phyloP scores from a whole-genome alignment of 1,284 basidiomycete species.

The Trichosporon faecale region DNA sequence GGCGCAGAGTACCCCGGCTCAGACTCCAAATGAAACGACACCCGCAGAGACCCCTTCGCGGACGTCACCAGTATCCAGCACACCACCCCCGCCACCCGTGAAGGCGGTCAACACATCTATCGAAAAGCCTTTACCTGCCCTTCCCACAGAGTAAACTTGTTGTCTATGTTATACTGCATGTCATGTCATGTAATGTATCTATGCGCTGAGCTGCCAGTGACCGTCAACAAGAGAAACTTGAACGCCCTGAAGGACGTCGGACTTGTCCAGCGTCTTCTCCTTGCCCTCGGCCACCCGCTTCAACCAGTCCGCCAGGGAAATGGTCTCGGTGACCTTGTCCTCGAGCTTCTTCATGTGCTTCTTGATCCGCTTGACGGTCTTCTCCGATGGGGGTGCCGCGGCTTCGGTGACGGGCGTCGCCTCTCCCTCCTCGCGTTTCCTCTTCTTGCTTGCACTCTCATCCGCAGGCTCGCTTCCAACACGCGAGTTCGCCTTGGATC shows the following conservation, averaged over 20 bases:
- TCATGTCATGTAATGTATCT: conserved; percentile 11
- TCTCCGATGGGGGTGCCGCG: conserved; percentile 22
- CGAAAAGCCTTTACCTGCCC: conserved; percentile 12
- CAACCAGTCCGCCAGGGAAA: conserved; percentile 27
- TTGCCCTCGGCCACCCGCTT: conserved; percentile 31
- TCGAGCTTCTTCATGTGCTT: conserved; percentile 42
- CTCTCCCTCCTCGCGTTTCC: conserved; percentile 32
- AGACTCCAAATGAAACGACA: background rate
- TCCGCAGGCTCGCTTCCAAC: conserved; percentile 38
- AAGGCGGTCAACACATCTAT: background rate
- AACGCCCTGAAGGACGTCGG: conserved; percentile 34
- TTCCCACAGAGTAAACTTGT: conserved; percentile 5
- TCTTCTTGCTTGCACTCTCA: conserved; percentile 39
- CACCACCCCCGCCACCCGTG: background rate
- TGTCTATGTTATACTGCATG: conserved; percentile 18
- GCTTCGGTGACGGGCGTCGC: conserved; percentile 7
- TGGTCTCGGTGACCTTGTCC: conserved; percentile 12
- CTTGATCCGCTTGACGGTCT: conserved; percentile 41
- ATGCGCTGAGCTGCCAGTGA: conserved; percentile 35
- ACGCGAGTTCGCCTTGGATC: conserved; percentile 46
- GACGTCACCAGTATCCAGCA: background rate
- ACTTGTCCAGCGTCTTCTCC: conserved; percentile 33
- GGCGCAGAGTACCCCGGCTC: background rate
- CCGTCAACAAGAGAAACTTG: conserved; percentile 36
- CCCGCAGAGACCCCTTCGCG: background rate